Evolutionary conservation across 2,329 filamentous ascomycete genomes (phyloP), one percentile per base, ranked within the genome.

Genomic region (Xylariomycetidae sp.): DNA sequence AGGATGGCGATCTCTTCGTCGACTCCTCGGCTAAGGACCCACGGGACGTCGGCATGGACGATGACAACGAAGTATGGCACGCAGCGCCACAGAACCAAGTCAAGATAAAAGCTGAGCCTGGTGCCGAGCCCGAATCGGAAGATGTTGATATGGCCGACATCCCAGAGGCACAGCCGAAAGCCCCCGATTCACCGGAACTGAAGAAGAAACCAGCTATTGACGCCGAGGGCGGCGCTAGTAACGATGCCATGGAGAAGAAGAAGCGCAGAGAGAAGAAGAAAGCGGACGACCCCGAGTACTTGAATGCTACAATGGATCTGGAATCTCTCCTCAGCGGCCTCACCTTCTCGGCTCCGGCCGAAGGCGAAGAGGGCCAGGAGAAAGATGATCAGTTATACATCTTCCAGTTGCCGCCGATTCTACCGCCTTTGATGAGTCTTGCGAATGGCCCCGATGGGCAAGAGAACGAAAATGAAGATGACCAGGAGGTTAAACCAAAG

Each of bases 331-430:
- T 60, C 32, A 46, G 47, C 14, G 53, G 49, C 34, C 49, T 61
- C 23, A 51, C 45, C 24, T 43, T 61, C 22, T 47, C 52, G 23
- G 41, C 50, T 16, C 39, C 53, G 19, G 31, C 31, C 15, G 47
- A 47, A 29, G 37, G 32, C 16, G 40, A 50, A 20, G 41, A 44
- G 27, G 40, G 29, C 9, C 46, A 48, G 27, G 35, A 37, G 15
- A 57, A 53, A 27, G 73, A 78, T 28, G 75, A 76, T 15, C 67
- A 73, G 23, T 54, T 80, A 32, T 80, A 79, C 41, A 63, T 82
- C 31, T 81, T 81, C 58, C 77, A 81, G 46, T 73, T 82, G 44
- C 77, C 77, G 25, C 75, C 75, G 5, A 59, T 79, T 4, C 64
- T 81, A 9, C 76, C 77, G 6, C 70, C 73, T 1, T 59, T 81